phyloP scores from a whole-genome alignment of 768 basidiomycete species.

The Pleurotus djamor region DNA sequence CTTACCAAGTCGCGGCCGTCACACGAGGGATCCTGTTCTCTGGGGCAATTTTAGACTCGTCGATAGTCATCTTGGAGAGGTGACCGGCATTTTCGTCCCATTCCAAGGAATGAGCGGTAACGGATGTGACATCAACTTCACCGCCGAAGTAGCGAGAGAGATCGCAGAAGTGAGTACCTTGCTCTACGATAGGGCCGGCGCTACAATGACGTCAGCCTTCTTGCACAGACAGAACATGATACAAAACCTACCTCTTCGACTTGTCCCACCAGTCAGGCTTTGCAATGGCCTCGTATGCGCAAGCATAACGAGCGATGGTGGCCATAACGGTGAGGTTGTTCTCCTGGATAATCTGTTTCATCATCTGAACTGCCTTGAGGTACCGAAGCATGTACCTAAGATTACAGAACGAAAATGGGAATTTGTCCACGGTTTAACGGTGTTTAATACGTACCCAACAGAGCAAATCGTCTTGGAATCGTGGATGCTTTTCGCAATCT shows the following conservation, averaged over 20 bases:
- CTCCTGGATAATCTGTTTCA: conserved; percentile 94
- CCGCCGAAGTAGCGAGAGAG: conserved; percentile 97
- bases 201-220: conserved; percentile 28
- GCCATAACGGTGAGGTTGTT: conserved; percentile 95
- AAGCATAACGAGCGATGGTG: conserved; percentile 93
- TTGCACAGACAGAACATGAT: conserved; percentile 4
- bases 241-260: conserved; percentile 58
- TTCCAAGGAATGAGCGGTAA: conserved; percentile 86
- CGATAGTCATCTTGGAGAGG: conserved; percentile 76
- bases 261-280: conserved; percentile 96
- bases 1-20: conserved; percentile 87
- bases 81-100: conserved; percentile 89
- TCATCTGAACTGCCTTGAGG: conserved; percentile 90
- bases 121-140: conserved; percentile 82
- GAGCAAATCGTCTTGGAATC: conserved; percentile 79
- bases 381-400: conserved; percentile 90
- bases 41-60: conserved; percentile 81
- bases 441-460: conserved; percentile 60
- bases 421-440: too few relatives aligned
- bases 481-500: conserved; percentile 69
- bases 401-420: not conserved
- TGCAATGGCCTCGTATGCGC: conserved; percentile 76
- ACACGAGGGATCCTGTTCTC: conserved; percentile 94
- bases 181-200: conserved; percentile 82
- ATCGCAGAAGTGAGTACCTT: conserved; percentile 97